Conservation (phyloP, 1,284 basidiomycete species). For the Leucoagaricus sp. region DNA sequence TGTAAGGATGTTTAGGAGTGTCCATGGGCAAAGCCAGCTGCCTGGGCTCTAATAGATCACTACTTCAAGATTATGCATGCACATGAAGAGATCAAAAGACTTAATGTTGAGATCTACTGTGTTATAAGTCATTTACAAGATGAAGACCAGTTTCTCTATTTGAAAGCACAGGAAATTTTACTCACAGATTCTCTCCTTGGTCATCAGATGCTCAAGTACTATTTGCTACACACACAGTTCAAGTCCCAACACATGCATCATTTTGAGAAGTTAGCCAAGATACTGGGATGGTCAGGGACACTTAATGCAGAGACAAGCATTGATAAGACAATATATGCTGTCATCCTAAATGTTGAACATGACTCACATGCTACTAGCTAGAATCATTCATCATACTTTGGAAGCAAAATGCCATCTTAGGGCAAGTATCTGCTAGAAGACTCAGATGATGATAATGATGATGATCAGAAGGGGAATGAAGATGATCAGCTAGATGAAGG, state of each 20-base stretch:
- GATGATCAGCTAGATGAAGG: too few species aligned
- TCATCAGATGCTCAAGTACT: not conserved
- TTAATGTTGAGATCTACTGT: conserved; percentile 34
- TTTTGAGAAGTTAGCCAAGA: not conserved
- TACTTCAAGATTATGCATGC: conserved; percentile 35
- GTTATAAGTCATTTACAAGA: conserved; percentile 32
- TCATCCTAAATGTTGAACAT: too few species aligned
- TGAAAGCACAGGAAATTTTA: too few species aligned
- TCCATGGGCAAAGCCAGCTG: conserved; percentile 26
- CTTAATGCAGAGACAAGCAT: too few species aligned
- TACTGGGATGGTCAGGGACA: not conserved
- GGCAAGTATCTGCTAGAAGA: too few species aligned
- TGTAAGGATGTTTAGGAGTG: conserved; percentile 25
- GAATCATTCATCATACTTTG: too few species aligned
- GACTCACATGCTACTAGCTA: too few species aligned
- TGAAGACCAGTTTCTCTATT: conserved; percentile 21
- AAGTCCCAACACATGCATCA: not conserved
- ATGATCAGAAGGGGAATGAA: too few species aligned
- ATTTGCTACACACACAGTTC: not conserved
- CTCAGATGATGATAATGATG: too few species aligned
- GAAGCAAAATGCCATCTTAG: too few species aligned
- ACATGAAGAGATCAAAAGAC: conserved; percentile 31
- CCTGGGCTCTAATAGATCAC: conserved; percentile 23
- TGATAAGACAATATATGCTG: too few species aligned
- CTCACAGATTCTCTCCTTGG: not conserved